Conservation (phyloP, 2,329 filamentous ascomycete species). For the Xylariales sp. region DNA sequence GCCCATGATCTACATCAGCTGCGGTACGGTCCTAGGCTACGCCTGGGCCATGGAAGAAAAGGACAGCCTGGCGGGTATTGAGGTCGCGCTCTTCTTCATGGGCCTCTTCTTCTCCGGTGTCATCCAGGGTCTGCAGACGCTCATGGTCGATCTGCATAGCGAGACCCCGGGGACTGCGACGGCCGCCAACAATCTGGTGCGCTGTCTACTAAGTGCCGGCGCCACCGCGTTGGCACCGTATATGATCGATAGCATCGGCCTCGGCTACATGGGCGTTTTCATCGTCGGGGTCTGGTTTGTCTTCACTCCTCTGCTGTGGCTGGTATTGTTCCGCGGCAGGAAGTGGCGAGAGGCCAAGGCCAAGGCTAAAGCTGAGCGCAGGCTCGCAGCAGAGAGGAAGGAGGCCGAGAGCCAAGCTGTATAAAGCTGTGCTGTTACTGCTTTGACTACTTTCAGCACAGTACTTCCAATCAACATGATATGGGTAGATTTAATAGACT, state of each 20-base stretch:
- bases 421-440: no score
- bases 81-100: background rate
- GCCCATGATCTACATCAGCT: background rate
- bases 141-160: background rate
- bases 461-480: no score
- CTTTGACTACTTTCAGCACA: no score
- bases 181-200: slow-evolving; percentile 2
- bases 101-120: background rate
- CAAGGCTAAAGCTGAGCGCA: no score
- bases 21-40: background rate
- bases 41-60: slow-evolving; percentile 34
- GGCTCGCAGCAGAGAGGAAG: no score
- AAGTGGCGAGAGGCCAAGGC: background rate
- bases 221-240: background rate
- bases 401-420: no score
- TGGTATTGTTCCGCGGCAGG: background rate
- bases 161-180: background rate
- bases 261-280: background rate
- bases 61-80: background rate
- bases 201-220: slow-evolving; percentile 1
- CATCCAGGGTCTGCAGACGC: background rate
- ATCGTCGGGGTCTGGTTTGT: background rate
- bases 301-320: background rate
- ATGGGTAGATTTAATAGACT: no score
- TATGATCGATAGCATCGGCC: background rate